Evolutionary conservation across 257 asterid species (phyloP).

Genomic region (Perilla frutescens): DNA sequence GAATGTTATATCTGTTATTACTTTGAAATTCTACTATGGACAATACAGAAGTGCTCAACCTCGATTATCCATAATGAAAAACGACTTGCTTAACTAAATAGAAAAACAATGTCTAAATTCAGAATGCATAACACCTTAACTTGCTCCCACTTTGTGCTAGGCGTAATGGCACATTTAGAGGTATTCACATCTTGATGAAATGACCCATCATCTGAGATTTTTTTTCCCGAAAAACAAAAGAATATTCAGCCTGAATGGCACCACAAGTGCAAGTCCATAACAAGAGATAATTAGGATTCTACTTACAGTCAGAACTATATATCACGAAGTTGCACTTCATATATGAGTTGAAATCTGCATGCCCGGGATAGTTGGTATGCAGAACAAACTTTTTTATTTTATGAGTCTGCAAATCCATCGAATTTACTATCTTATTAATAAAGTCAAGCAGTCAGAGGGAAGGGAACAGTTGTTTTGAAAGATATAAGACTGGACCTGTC

Average conservation of each 20-base stretch:
- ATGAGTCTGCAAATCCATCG: constrained; percentile 63
- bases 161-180: constrained; percentile 59
- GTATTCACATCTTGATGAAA: constrained; percentile 39
- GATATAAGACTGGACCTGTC: constrained; percentile 57
- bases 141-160: constrained; percentile 89
- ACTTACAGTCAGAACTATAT: constrained; percentile 62
- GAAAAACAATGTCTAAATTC: background rate
- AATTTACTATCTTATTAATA: constrained; percentile 2
- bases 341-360: constrained; percentile 84
- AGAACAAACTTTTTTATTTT: constrained; percentile 84
- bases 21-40: background rate
- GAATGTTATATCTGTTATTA: constrained; percentile 13
- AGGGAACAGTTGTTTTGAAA: background rate
- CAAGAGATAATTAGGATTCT: background rate
- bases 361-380: constrained; percentile 93
- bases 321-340: constrained; percentile 88
- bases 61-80: background rate
- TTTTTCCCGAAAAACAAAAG: background rate
- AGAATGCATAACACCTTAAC: constrained; percentile 63
- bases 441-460: background rate
- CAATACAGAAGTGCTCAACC: background rate
- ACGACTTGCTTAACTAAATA: background rate
- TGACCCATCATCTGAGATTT: constrained; percentile 58
- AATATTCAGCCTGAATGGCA: background rate
- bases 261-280: background rate